phyloP scores from a whole-genome alignment of 2,329 filamentous ascomycete genomes.

The Apiospora rasikravindrae region DNA sequence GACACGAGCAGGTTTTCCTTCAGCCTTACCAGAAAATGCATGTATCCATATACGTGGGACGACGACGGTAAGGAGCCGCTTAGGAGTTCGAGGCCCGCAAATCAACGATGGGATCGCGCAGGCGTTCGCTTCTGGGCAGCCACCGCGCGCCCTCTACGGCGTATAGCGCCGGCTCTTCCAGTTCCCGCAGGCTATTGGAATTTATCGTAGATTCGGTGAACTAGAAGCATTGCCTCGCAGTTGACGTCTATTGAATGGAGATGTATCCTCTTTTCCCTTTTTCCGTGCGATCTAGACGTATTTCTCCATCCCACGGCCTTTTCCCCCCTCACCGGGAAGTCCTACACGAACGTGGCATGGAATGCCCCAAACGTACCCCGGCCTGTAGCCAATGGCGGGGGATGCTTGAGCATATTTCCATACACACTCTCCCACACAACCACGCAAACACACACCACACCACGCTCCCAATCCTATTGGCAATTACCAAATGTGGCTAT shows the following conservation, averaged over 20 bases:
- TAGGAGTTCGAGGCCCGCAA: neutral
- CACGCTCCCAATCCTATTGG: neutral
- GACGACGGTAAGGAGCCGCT: neutral
- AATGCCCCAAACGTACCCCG: neutral
- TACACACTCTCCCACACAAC: neutral
- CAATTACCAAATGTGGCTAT: neutral
- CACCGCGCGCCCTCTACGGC: neutral
- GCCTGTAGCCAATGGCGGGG: neutral
- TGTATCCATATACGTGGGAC: neutral
- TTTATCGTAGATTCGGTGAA: neutral
- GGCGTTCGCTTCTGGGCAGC: slow-evolving; percentile 8
- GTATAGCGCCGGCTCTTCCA: neutral
- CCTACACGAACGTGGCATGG: neutral
- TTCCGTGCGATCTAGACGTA: neutral
- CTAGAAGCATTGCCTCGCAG: neutral
- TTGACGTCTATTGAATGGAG: neutral
- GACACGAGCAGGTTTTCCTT: neutral
- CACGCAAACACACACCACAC: neutral
- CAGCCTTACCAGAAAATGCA: neutral
- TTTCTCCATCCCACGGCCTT: neutral
- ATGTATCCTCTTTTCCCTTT: neutral
- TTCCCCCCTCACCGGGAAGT: neutral
- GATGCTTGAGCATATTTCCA: neutral
- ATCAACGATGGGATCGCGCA: slow-evolving; percentile 11
- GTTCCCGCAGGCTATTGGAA: neutral